phyloP scores from a whole-genome alignment of 257 asterid species.

The Salvia rosmarinus region DNA sequence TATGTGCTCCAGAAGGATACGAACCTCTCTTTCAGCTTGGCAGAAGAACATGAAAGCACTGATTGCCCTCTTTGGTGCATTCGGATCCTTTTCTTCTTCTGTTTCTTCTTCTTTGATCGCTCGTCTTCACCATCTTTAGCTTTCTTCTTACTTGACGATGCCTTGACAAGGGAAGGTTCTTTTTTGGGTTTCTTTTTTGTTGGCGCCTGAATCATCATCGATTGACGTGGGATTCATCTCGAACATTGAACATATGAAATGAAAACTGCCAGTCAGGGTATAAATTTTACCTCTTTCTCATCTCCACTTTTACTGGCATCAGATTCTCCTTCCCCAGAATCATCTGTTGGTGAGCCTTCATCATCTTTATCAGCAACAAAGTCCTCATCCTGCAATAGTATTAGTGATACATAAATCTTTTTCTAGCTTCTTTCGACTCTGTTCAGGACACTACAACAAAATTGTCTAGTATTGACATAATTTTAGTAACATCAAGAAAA shows the following conservation, averaged over 20 bases:
- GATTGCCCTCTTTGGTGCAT: constrained; percentile 88
- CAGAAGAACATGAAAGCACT: constrained; percentile 89
- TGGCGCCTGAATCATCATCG: constrained; percentile 49
- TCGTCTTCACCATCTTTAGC: constrained; percentile 64
- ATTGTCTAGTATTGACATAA: too few species aligned
- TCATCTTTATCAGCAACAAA: constrained; percentile 76
- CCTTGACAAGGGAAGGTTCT: constrained; percentile 58
- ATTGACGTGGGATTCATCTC: constrained; percentile 23
- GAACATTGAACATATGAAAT: not conserved
- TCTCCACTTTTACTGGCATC: constrained; percentile 72
- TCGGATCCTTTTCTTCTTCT: constrained; percentile 90
- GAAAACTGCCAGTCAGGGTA: not conserved
- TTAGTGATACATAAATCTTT: too few species aligned
- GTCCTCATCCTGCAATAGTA: constrained; percentile 67
- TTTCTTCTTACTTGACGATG: constrained; percentile 63
- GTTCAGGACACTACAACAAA: too few species aligned
- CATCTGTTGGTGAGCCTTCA: constrained; percentile 92
- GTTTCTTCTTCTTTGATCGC: constrained; percentile 70
- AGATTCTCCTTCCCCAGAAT: constrained; percentile 80
- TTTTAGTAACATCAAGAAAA: too few species aligned
- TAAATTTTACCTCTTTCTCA: constrained; percentile 58
- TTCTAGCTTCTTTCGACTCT: too few species aligned
- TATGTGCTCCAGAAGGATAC: not conserved
- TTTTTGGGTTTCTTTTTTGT: constrained; percentile 60
- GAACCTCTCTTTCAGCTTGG: constrained; percentile 85